Evolutionary conservation across 345 rosid species (phyloP).

Genomic region (Aquilaria yunnanensis): DNA sequence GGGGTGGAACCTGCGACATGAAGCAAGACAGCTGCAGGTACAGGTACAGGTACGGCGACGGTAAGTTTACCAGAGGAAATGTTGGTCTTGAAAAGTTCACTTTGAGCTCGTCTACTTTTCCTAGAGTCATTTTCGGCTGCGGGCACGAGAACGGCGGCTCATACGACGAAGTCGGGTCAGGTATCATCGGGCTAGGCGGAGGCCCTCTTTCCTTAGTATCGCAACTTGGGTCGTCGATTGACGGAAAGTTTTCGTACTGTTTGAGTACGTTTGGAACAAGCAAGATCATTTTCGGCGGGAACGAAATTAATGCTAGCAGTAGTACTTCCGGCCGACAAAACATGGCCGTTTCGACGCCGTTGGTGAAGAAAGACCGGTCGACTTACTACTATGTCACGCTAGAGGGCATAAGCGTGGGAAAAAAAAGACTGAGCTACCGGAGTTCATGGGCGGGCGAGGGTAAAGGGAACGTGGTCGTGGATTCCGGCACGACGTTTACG

Average conservation of each 20-base stretch:
- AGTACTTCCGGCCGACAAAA: conserved; percentile 9
- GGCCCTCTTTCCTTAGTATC: conserved; percentile 46
- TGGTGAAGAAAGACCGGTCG: conserved; percentile 20
- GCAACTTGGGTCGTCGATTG: conserved; percentile 29
- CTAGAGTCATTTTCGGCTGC: conserved; percentile 38
- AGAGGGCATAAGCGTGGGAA: conserved; percentile 54
- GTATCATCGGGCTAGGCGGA: conserved; percentile 61
- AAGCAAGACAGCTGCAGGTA: conserved; percentile 26
- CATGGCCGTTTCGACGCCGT: conserved; percentile 29
- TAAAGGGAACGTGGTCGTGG: conserved; percentile 44
- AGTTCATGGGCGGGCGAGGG: conserved; percentile 1
- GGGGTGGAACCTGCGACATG: conserved; percentile 18
- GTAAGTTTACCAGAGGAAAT: conserved; percentile 31
- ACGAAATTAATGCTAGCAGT: not conserved
- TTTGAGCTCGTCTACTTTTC: conserved; percentile 23
- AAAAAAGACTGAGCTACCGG: conserved; percentile 26
- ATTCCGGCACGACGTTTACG: conserved; percentile 56
- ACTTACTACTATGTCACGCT: conserved; percentile 46
- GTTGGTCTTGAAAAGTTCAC: conserved; percentile 37
- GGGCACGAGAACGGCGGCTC: conserved; percentile 38
- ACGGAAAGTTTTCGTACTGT: conserved; percentile 51
- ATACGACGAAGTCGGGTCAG: conserved; percentile 40
- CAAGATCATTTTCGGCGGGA: conserved; percentile 39
- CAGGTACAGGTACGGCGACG: conserved; percentile 35
- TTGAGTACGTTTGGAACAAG: conserved; percentile 28